Evolutionary conservation across 2,329 filamentous ascomycete species (phyloP), one percentile per base, ranked within the genome.

Genomic region (Orbilia javanica): DNA sequence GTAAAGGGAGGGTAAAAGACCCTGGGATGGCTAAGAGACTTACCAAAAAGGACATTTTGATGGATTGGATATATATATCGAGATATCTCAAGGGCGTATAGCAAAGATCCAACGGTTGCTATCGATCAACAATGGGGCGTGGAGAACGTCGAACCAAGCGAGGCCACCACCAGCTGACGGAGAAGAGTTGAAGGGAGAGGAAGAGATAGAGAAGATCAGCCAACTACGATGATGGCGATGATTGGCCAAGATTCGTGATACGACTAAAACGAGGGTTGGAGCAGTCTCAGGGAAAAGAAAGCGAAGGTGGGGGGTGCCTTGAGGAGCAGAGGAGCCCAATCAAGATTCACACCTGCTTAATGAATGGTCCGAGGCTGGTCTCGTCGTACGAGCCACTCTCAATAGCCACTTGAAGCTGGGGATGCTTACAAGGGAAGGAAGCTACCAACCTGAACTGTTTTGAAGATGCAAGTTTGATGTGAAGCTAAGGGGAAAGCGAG

Each of bases 291-390:
- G 4, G 31, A 27, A 18, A 15, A n/a, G 18, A 4, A 18, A 15
- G 8, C n/a, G 25, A 3, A 15, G 22, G 13, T 0, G 25, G n/a
- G 22, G 31, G n/a, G 13, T 50, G 46, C 5, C 46, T 27, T 50
- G 20, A 50, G 3, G 46, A 50, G 46, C 5, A 6, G 6, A 31
- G 18, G 50, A 53, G 27, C 50, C 18, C 25, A 7, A 31, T 18
- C 25, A 53, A 53, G 50, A 53, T 53, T 13, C 50, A 53, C 25
- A 8, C 50, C n/a, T n/a, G n/a, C n/a, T n/a, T n/a, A n/a, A n/a
- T n/a, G n/a, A n/a, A n/a, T n/a, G n/a, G n/a, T n/a, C n/a, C n/a
- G n/a, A 31, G 4, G 50, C 1, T 53, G 50, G 50, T 31, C 18
- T 8, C n/a, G n/a, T n/a, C n/a, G n/a, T n/a, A n/a, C n/a, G n/a